These are phyloP conservation scores for Musa itinerans DNA, from an alignment of 176 grass and related monocot genomes.

Conservation along the genomic window DNA sequence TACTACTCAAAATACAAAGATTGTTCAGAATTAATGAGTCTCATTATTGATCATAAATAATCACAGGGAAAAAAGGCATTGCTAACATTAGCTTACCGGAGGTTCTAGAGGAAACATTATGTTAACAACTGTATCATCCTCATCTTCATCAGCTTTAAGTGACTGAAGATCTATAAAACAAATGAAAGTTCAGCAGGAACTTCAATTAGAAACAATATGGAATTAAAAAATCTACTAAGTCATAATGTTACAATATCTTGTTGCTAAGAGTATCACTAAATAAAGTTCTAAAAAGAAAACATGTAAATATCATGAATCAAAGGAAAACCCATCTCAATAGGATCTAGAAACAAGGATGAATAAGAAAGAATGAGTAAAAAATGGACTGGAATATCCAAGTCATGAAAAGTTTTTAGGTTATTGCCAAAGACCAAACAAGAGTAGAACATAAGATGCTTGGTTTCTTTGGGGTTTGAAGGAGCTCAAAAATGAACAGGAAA, in stretches of 20 bases:
- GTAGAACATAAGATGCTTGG: no score
- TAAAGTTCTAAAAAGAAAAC: no score
- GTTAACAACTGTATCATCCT: slow-evolving; percentile 72
- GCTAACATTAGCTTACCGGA: slow-evolving; percentile 37
- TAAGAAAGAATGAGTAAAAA: background rate
- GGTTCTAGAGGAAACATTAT: slow-evolving; percentile 79
- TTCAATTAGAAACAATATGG: background rate
- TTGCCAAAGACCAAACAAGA: no score
- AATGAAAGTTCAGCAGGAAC: background rate
- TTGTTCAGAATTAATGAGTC: background rate
- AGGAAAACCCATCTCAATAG: no score
- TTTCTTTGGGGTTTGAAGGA: no score
- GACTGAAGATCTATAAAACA: slow-evolving; percentile 58
- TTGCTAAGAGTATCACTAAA: no score
- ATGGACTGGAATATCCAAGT: background rate
- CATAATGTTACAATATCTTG: no score
- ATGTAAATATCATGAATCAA: no score
- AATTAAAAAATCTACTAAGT: background rate
- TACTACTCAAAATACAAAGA: no score
- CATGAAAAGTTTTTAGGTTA: no score
- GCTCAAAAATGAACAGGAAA: no score
- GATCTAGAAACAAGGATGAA: no score
- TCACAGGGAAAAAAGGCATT: background rate
- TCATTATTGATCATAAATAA: background rate
- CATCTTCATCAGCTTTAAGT: slow-evolving; percentile 63